phyloP scores from a whole-genome alignment of 2,329 filamentous ascomycete genomes.

The Xylariaceae sp. region DNA sequence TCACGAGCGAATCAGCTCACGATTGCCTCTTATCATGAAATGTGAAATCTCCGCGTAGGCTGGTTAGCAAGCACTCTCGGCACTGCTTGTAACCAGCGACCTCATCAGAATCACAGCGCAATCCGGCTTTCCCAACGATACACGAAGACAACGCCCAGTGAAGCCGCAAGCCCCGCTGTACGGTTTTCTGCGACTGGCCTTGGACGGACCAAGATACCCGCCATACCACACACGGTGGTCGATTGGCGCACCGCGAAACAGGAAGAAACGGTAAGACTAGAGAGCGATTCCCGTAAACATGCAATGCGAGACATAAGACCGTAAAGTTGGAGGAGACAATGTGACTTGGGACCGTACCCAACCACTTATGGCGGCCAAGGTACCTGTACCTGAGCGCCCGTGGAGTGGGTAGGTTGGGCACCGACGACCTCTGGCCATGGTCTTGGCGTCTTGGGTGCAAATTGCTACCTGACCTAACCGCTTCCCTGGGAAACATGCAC shows the following conservation, averaged over 20 bases:
- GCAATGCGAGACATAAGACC: conserved; percentile 3
- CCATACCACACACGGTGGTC: conserved; percentile 1
- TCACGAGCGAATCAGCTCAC: conserved; percentile 1
- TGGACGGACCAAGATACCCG: conserved; percentile 1
- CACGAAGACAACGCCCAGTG: conserved; percentile 3
- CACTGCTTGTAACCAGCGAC: not conserved
- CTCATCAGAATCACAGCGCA: not conserved
- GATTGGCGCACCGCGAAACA: not conserved
- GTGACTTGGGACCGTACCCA: conserved; percentile 1
- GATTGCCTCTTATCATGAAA: conserved; percentile 8
- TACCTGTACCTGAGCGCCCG: not conserved
- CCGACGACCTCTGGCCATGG: conserved; percentile 16
- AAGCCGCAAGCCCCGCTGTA: conserved; percentile 2
- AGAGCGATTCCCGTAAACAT: conserved; percentile 4
- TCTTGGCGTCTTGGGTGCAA: conserved; percentile 17
- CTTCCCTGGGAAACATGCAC: conserved; percentile 10
- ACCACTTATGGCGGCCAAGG: not conserved
- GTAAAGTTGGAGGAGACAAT: conserved; percentile 8
- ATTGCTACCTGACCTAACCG: conserved; percentile 27
- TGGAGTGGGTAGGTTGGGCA: conserved; percentile 25
- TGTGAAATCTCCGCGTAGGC: conserved; percentile 6
- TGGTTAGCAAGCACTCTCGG: conserved; percentile 6
- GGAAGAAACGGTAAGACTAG: conserved; percentile 10
- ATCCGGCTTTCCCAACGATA: conserved; percentile 1
- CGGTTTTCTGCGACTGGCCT: conserved; percentile 5